Evolutionary conservation across 1,139 yeast species (phyloP), one percentile per base, ranked within the genome.

Genomic region (Nematodospora anomalae): DNA sequence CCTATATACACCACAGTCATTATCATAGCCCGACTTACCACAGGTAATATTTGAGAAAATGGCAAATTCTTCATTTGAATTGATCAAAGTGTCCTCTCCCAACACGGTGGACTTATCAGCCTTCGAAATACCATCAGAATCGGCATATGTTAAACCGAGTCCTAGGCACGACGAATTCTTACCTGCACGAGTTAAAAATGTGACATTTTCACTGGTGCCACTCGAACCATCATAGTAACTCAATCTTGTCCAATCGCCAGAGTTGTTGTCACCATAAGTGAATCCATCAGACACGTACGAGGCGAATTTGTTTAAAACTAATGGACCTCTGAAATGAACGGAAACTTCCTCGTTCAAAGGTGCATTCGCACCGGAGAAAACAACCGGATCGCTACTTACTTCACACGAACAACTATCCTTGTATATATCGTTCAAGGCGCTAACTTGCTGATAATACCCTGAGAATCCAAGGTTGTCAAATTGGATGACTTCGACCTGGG

Each of bases 261-360:
- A 53, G n/a, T 51, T 36, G 27, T 54, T 46, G 23, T 60, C 47
- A 21, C 71, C 55, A 30, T 65, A 47, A 13, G 64, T 48, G 26
- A 83, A 49, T 74, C 87, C 47, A 11, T 49, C 52, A 2, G 71
- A 51, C 12, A 56, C 60, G 48, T 67, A 69, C 26, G 58, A 65
- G 49, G 89, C 97, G 57, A 92, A 88, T 63, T 86, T 85, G 53
- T 72, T 66, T 57, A 90, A 75, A 42, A 76, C 71, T 49, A 92
- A 61, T 23, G 97, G 98, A 40, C 97, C 98, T 65, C 97, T 80
- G 72, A 90, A 87, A 62, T 90, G 97, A 40, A 92, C 86, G 12
- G 96, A 82, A 36, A 90, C 68, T 60, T 88, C 96, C 64, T 88
- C 95, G 62, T 88, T 80, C 43, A 90, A 67, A 23, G 97, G 97